Conservation (phyloP, 1,284 basidiomycete species). For the Ceratorhiza oryzae-sativae region DNA sequence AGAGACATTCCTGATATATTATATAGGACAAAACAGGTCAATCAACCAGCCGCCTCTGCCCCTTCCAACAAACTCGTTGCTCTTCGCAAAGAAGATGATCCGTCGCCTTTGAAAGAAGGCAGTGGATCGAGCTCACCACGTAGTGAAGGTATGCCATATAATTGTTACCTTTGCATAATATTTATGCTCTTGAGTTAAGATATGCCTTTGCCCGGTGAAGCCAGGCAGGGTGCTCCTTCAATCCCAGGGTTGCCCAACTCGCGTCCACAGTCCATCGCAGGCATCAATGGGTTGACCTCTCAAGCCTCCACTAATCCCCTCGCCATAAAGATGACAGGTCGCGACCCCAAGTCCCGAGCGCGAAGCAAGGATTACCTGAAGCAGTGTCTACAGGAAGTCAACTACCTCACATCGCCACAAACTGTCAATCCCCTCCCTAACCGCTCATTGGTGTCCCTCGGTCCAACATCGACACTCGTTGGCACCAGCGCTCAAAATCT, state of each 20-base stretch:
- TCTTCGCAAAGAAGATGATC: conserved; percentile 62
- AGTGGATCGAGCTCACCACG: conserved; percentile 74
- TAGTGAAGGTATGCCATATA: conserved; percentile 67
- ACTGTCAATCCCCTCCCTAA: conserved; percentile 96
- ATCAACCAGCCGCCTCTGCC: conserved; percentile 61
- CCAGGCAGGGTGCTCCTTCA: conserved; percentile 47
- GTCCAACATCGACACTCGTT: conserved; percentile 28
- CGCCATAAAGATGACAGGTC: conserved; percentile 54
- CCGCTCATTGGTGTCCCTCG: conserved; percentile 60
- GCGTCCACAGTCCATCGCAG: conserved; percentile 38
- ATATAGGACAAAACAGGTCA: conserved; percentile 81
- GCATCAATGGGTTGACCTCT: conserved; percentile 45
- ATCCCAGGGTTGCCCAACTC: conserved; percentile 52
- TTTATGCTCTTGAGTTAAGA: conserved; percentile 54
- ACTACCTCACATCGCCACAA: conserved; percentile 94
- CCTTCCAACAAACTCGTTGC: conserved; percentile 65
- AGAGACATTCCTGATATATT: too few relatives aligned
- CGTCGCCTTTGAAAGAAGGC: conserved; percentile 64
- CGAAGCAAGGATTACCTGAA: conserved; percentile 97
- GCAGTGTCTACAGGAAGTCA: conserved; percentile 98
- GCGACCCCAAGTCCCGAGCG: conserved; percentile 93
- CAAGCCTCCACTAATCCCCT: conserved; percentile 48
- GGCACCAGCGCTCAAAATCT: conserved; percentile 20
- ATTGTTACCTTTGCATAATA: conserved; percentile 33
- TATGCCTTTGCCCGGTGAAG: conserved; percentile 74